Evolutionary conservation across 768 basidiomycete species (phyloP).

Genomic region (Coprinopsis strossmayeri): DNA sequence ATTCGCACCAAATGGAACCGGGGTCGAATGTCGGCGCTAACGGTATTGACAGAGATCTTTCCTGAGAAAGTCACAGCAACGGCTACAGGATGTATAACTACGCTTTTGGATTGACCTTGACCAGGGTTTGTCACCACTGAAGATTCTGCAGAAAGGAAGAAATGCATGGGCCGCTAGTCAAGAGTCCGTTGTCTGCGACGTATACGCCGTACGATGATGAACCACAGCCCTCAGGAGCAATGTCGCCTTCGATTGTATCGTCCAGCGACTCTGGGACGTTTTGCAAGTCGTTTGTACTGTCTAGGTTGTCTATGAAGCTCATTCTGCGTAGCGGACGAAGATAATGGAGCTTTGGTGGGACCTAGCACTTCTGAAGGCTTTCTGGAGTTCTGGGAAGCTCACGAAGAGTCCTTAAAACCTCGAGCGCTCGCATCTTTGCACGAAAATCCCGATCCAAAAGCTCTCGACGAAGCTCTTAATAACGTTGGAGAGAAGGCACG

Average conservation of each 20-base stretch:
- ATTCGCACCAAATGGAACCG: too few species aligned
- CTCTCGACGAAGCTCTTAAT: slow-evolving; percentile 24
- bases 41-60: too few species aligned
- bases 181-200: not conserved
- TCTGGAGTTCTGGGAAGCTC: slow-evolving; percentile 12
- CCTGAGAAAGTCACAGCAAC: too few species aligned
- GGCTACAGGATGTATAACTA: too few species aligned
- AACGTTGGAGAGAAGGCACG: slow-evolving; percentile 24
- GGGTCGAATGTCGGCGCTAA: too few species aligned
- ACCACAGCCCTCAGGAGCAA: not conserved
- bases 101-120: too few species aligned
- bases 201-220: not conserved
- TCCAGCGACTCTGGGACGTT: not conserved
- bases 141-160: not conserved
- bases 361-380: slow-evolving; percentile 8
- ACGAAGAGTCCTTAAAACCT: slow-evolving; percentile 6
- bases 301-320: not conserved
- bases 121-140: too few species aligned
- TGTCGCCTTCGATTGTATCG: not conserved
- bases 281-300: not conserved
- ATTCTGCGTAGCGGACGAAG: not conserved
- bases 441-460: slow-evolving; percentile 9
- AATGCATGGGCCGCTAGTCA: not conserved
- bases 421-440: slow-evolving; percentile 3
- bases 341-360: slow-evolving; percentile 1